Evolutionary conservation across 768 basidiomycete species (phyloP).

Genomic region (Tylopilus subfusipes): DNA sequence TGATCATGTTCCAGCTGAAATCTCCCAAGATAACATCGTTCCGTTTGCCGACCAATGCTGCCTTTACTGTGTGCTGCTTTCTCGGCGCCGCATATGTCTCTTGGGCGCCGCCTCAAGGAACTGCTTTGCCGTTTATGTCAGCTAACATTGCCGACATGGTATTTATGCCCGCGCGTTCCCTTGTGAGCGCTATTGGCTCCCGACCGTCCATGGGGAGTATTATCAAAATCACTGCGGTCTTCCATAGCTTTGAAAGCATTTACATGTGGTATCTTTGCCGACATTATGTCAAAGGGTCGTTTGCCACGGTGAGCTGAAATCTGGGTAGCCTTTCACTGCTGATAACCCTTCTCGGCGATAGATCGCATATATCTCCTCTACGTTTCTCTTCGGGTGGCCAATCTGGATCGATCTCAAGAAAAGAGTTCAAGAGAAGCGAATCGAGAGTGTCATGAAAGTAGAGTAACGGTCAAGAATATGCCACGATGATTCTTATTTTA

Average conservation of each 20-base stretch:
- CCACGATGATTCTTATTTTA: background rate
- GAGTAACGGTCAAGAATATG: constrained; percentile 34
- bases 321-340: background rate
- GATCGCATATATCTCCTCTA: constrained; percentile 50
- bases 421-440: constrained; percentile 63
- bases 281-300: constrained; percentile 22
- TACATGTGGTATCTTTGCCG: constrained; percentile 32
- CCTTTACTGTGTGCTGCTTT: constrained; percentile 7
- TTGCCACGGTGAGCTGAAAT: constrained; percentile 16
- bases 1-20: constrained; percentile 44
- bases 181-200: constrained; percentile 17
- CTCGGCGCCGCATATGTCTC: constrained; percentile 20
- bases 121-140: constrained; percentile 16
- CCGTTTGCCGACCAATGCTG: constrained; percentile 40
- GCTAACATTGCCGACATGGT: constrained; percentile 3
- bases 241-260: constrained; percentile 26
- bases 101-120: constrained; percentile 19
- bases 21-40: constrained; percentile 61
- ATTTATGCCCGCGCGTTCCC: constrained; percentile 21
- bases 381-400: constrained; percentile 53
- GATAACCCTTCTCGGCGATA: constrained; percentile 21
- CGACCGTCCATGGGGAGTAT: constrained; percentile 11
- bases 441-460: constrained; percentile 78
- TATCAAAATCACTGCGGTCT: background rate
- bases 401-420: constrained; percentile 51